Percentiles rank a stretch among this genome's conserved stretches.
Evolutionary conservation across 768 basidiomycete species (phyloP).

Genomic region (Boletus eberwhitei): DNA sequence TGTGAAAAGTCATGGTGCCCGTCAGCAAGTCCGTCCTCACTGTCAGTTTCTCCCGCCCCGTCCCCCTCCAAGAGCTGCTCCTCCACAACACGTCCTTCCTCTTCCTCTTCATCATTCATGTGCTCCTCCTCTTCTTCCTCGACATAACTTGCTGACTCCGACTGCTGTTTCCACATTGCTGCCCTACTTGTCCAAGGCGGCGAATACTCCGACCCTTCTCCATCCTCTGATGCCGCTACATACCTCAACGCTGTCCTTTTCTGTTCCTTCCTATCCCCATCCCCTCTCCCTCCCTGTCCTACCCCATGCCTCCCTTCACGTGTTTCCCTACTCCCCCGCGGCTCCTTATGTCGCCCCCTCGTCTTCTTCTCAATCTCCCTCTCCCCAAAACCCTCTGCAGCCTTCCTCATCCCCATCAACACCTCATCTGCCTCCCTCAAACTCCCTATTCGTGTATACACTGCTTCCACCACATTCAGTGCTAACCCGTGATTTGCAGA

Average conservation of each 20-base stretch:
- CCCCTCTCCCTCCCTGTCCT: background rate
- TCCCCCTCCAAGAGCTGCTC: background rate
- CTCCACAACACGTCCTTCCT: constrained; percentile 12
- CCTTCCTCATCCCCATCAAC: constrained; percentile 37
- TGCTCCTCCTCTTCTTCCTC: background rate
- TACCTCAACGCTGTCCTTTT: constrained; percentile 4
- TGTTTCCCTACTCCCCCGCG: no score
- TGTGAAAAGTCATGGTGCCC: constrained; percentile 13
- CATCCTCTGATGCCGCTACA: constrained; percentile 11
- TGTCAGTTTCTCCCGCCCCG: background rate
- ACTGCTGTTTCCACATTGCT: constrained; percentile 24
- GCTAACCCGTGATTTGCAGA: constrained; percentile 44
- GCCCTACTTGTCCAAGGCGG: constrained; percentile 30
- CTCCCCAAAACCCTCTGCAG: constrained; percentile 30
- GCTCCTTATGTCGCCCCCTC: background rate
- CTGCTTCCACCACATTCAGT: constrained; percentile 37
- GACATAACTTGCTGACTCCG: background rate
- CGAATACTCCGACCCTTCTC: constrained; percentile 20
- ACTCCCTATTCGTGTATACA: constrained; percentile 34
- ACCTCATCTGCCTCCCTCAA: constrained; percentile 39
- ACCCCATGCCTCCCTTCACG: background rate
- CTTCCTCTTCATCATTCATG: background rate
- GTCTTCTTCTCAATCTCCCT: constrained; percentile 7
- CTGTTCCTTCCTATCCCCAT: background rate
- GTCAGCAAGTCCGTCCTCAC: background rate